Evolutionary conservation across 345 rosid species (phyloP).

Genomic region (sweet orange (Citrus sinensis)): DVS_A1.0 CM039162.1:20716501-20717000

Average conservation of each 20-base stretch:
- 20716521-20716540: not conserved
- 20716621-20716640: not conserved
- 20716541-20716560: not conserved
- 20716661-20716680: not conserved
- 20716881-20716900: not conserved
- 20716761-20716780: constrained; percentile 29
- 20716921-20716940: not conserved
- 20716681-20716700: not conserved
- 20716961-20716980: not conserved
- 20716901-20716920: not conserved
- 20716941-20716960: not conserved
- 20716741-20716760: not conserved
- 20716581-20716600: not conserved
- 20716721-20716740: not conserved
- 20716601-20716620: not conserved
- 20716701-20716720: not conserved
- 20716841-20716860: constrained; percentile 14
- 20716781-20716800: not conserved
- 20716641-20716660: not conserved
- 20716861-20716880: constrained; percentile 8
- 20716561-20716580: not conserved
- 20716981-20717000: constrained; percentile 12
- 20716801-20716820: not conserved
- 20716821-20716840: constrained; percentile 12
- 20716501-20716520: not conserved